Conservation (phyloP, 495 filamentous ascomycete species). For the Aspergillus sclerotioniger region DNA sequence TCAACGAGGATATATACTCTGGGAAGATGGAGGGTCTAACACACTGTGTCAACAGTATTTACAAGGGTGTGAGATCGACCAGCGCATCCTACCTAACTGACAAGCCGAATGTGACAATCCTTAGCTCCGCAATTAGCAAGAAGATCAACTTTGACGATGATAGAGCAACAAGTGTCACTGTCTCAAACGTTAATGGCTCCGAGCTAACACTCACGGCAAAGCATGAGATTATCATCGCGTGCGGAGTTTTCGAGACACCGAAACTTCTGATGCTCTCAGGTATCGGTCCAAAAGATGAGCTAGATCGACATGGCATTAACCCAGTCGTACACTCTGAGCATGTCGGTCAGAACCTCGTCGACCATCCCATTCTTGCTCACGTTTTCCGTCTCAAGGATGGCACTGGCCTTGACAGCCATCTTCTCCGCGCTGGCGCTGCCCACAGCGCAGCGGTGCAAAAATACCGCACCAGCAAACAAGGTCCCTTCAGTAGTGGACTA, state of each 20-base stretch:
- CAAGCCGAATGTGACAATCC: slow-evolving; percentile 49
- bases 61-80: slow-evolving; percentile 49
- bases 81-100: slow-evolving; percentile 44
- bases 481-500: slow-evolving; percentile 34
- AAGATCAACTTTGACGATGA: slow-evolving; percentile 10
- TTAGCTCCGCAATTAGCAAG: slow-evolving; percentile 25
- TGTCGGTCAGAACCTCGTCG: slow-evolving; percentile 61
- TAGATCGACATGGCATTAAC: slow-evolving; percentile 43
- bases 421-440: slow-evolving; percentile 35
- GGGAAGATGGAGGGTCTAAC: slow-evolving; percentile 50
- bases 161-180: not conserved
- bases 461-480: not conserved
- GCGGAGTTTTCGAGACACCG: slow-evolving; percentile 57
- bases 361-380: slow-evolving; percentile 47
- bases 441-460: not conserved
- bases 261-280: slow-evolving; percentile 63
- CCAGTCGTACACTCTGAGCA: slow-evolving; percentile 50
- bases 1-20: slow-evolving; percentile 27
- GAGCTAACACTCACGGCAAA: slow-evolving; percentile 10
- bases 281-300: slow-evolving; percentile 49
- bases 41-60: slow-evolving; percentile 50
- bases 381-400: slow-evolving; percentile 52
- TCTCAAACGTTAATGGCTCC: not conserved
- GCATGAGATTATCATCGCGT: slow-evolving; percentile 58
- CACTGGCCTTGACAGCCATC: slow-evolving; percentile 44